These are phyloP conservation scores for Cajanus cajan DNA, from an alignment of 306 rosid species.

Conservation along the genomic window DNA sequence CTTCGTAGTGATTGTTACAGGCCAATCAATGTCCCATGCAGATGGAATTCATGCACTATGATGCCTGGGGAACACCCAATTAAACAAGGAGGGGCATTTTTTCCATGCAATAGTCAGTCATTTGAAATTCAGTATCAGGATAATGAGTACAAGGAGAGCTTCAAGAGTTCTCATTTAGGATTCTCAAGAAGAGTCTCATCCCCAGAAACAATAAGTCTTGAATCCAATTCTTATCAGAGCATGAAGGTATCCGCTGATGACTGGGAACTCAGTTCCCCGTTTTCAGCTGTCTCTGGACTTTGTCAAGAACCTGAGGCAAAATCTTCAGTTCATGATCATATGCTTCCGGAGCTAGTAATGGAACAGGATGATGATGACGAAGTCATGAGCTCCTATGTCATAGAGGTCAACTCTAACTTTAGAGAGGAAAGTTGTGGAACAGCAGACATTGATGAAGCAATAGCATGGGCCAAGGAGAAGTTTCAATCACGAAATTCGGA, in stretches of 20 bases:
- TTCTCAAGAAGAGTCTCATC: slow-evolving; percentile 62
- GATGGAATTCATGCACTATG: slow-evolving; percentile 65
- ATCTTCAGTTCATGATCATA: slow-evolving; percentile 40
- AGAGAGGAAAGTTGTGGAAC: slow-evolving; percentile 64
- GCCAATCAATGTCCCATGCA: slow-evolving; percentile 72
- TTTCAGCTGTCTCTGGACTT: slow-evolving; percentile 66
- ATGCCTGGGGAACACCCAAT: slow-evolving; percentile 48
- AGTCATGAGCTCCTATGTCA: slow-evolving; percentile 89
- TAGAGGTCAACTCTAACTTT: slow-evolving; percentile 59
- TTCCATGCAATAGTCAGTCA: slow-evolving; percentile 35
- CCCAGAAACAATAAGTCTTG: slow-evolving; percentile 67
- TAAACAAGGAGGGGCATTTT: slow-evolving; percentile 46
- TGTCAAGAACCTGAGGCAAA: slow-evolving; percentile 61
- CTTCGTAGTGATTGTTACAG: slow-evolving; percentile 47
- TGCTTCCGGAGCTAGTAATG: slow-evolving; percentile 40
- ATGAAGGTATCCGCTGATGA: slow-evolving; percentile 59
- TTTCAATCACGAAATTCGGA: slow-evolving; percentile 54
- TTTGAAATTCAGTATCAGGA: slow-evolving; percentile 48
- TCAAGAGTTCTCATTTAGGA: slow-evolving; percentile 47
- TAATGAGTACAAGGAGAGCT: slow-evolving; percentile 40
- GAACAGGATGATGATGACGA: slow-evolving; percentile 63
- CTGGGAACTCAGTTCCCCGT: slow-evolving; percentile 64
- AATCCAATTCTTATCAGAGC: slow-evolving; percentile 62
- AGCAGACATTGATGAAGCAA: slow-evolving; percentile 74
- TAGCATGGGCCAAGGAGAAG: slow-evolving; percentile 96